A percentile compares a stretch with the other conserved stretches of the same genome.
These are phyloP conservation scores for Termitomyces eurrhizus DNA, from an alignment of 768 basidiomycete species.

Conservation along the genomic window DNA sequence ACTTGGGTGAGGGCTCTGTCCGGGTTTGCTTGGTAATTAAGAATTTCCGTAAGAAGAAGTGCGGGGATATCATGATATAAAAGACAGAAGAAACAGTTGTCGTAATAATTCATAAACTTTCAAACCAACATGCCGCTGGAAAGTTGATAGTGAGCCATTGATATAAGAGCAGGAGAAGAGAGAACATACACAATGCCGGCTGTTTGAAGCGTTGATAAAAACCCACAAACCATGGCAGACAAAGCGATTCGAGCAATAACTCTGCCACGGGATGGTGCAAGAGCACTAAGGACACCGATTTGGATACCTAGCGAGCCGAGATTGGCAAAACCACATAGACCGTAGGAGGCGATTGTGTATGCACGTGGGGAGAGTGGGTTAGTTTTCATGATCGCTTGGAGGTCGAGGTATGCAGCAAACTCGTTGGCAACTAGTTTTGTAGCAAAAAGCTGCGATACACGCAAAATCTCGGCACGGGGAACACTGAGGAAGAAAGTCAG, in stretches of 20 bases:
- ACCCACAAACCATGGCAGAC: constrained; percentile 41
- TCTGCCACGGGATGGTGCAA: constrained; percentile 53
- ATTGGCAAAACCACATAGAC: constrained; percentile 90
- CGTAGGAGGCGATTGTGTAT: constrained; percentile 81
- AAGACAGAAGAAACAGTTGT: not conserved
- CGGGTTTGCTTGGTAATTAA: too few relatives aligned
- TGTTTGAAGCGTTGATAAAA: constrained; percentile 31
- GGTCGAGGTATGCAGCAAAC: constrained; percentile 70
- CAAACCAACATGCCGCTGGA: constrained; percentile 21
- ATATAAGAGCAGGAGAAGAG: constrained; percentile 11
- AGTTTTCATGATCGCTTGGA: constrained; percentile 46
- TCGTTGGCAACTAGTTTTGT: constrained; percentile 88
- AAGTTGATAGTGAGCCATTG: not conserved
- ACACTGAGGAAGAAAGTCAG: constrained; percentile 80
- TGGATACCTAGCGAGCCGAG: constrained; percentile 84
- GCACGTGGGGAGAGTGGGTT: constrained; percentile 66
- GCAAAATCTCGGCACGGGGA: constrained; percentile 75
- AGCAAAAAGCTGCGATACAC: constrained; percentile 76
- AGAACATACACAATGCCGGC: constrained; percentile 26
- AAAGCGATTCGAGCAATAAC: constrained; percentile 66
- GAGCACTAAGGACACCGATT: constrained; percentile 43
- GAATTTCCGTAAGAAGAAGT: too few relatives aligned
- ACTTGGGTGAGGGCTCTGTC: too few relatives aligned
- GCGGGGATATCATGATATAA: not conserved
- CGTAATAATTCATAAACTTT: not conserved